These are phyloP conservation scores for Cicer chorassanicum DNA, from an alignment of 306 rosid species.

Conservation along the genomic window DNA sequence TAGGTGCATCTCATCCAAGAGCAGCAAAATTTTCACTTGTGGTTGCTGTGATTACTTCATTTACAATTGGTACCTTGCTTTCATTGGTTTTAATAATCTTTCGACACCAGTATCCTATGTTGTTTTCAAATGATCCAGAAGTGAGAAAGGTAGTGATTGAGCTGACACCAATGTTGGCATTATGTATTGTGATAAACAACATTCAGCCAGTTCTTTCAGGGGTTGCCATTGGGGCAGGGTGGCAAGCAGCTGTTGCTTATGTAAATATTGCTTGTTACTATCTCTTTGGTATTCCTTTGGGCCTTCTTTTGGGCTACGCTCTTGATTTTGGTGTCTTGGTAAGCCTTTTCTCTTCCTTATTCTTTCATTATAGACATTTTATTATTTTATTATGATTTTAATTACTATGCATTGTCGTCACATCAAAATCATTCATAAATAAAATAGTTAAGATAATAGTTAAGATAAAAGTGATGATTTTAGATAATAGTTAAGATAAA, in stretches of 20 bases:
- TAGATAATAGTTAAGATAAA: too few species aligned
- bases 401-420: too few species aligned
- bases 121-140: slow-evolving; percentile 59
- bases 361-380: neutral
- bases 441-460: too few species aligned
- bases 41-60: slow-evolving; percentile 69
- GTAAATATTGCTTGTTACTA: slow-evolving; percentile 78
- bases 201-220: slow-evolving; percentile 90
- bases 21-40: slow-evolving; percentile 73
- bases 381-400: too few species aligned
- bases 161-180: slow-evolving; percentile 71
- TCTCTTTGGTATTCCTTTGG: slow-evolving; percentile 73
- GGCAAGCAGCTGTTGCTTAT: slow-evolving; percentile 79
- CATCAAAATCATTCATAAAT: too few species aligned
- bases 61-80: slow-evolving; percentile 46
- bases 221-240: slow-evolving; percentile 91
- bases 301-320: slow-evolving; percentile 63
- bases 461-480: too few species aligned
- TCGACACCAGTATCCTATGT: slow-evolving; percentile 52
- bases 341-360: slow-evolving; percentile 9
- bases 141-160: slow-evolving; percentile 58
- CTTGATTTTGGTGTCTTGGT: slow-evolving; percentile 63
- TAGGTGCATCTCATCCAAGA: slow-evolving; percentile 91
- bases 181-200: slow-evolving; percentile 74
- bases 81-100: slow-evolving; percentile 52